Evolutionary conservation across 768 basidiomycete genomes (phyloP), one percentile per base, ranked within the genome.

Genomic region (Mycena kentingensis): DNA sequence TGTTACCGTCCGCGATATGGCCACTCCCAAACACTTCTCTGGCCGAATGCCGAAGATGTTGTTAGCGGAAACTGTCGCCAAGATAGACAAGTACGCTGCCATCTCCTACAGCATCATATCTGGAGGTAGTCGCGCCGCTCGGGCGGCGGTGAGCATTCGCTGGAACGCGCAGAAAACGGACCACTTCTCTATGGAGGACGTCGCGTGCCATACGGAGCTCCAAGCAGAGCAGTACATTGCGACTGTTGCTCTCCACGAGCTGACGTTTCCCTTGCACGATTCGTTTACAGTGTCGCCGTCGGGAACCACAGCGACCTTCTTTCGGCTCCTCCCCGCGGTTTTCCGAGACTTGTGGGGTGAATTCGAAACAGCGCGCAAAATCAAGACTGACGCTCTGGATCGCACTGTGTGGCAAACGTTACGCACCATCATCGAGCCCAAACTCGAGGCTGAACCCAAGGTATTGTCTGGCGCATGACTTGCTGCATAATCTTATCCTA

Each of bases 331-430:
- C n/a, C 93, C 96, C 8, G 76, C 86, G 2, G 78, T 81, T 16
- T 96, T 87, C 69, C 81, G 93, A 55, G 89, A 93, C 67, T 73
- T 99, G 16, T 99, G 96, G 96, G 88, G 91, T 49, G 91, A 95
- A 66, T 71, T 98, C 15, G 93, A 94, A 62, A 65, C 60, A 3
- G 70, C 73, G 24, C 77, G 90, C 60, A 89, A 85, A 60, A 54
- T 62, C 5, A 73, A 73, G 27, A 84, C 88, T 49, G 85, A 92
- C 54, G 66, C 64, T 18, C 77, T 73, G 18, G 94, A 95, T 64
- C 74, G 90, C 26, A 69, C 67, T 7, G 69, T 84, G 11, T 95
- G 97, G 93, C 76, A 76, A 5, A 84, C 79, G 50, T 67, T 96
- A 44, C 76, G 79, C 52, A 69, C 66, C 15, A 81, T 96, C 18